Conservation (phyloP, 345 rosid genomes). For the Bretschneidera sinensis region DNA sequence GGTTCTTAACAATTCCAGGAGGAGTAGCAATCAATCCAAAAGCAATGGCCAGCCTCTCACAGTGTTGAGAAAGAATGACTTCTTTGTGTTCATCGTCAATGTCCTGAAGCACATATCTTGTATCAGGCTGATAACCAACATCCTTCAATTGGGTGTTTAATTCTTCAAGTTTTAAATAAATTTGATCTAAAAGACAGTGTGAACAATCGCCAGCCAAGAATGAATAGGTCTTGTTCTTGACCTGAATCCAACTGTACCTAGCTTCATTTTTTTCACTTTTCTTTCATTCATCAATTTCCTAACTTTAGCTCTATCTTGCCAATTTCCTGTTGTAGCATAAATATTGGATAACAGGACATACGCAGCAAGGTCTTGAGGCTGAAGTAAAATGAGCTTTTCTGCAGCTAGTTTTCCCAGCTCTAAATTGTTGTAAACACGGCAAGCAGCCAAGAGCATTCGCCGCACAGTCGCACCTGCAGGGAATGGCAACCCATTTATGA, state of each 20-base stretch:
- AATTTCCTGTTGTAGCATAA: constrained; percentile 68
- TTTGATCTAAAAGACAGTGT: constrained; percentile 51
- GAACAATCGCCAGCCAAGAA: constrained; percentile 72
- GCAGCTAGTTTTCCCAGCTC: constrained; percentile 77
- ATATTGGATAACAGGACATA: constrained; percentile 77
- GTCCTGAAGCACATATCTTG: constrained; percentile 67
- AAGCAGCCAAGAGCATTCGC: constrained; percentile 72
- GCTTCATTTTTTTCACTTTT: constrained; percentile 82
- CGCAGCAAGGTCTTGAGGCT: constrained; percentile 77
- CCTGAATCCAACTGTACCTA: constrained; percentile 88
- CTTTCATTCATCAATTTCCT: constrained; percentile 70
- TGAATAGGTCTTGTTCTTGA: constrained; percentile 64
- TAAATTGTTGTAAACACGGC: constrained; percentile 54
- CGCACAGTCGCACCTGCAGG: constrained; percentile 58
- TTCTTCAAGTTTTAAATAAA: constrained; percentile 59
- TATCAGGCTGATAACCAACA: constrained; percentile 69
- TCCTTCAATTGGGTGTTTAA: constrained; percentile 47
- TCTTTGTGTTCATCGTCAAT: constrained; percentile 84
- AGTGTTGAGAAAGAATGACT: constrained; percentile 71
- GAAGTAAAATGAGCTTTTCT: constrained; percentile 68
- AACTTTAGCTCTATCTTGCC: constrained; percentile 61
- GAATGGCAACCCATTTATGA: constrained; percentile 53
- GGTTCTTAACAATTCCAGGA: constrained; percentile 64
- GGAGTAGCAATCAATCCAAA: constrained; percentile 73
- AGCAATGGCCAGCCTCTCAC: constrained; percentile 87